Base-by-base conservation (phyloP, 2,329 filamentous ascomycete genomes). In the Fusarium newnesense region DNA sequence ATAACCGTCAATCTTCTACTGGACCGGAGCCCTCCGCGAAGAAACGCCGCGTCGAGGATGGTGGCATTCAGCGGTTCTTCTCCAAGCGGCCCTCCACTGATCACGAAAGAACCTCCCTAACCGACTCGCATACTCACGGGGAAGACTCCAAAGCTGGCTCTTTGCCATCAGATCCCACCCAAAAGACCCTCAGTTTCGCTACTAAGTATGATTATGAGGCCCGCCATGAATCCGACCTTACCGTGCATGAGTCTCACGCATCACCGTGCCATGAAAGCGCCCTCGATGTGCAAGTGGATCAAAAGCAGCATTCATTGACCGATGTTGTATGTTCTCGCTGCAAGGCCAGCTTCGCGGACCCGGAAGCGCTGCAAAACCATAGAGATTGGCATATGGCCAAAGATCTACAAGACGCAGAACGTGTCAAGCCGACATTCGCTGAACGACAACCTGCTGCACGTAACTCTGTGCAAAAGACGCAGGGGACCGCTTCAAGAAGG, bases 311-410 rank as follows among this genome's bases (percentile, higher is more conserved):
- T 74, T 77, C 79, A 76, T 80, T 82, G 71, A 80, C 78, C 42
- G 78, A 83, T 47, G 83, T 85, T 76, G 76, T 81, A 44, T 97
- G 94, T 81, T 79, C 85, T 56, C 89, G 90, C 70, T 97, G 95
- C 81, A 86, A 88, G 67, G 86, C 88, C 76, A 79, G 80, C n/a
- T 84, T 96, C 39, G 85, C 87, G 18, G 84, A 86, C 43, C 79
- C 84, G 32, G 89, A 92, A 63, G 87, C 88, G 75, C 79, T 90
- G 52, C 88, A 91, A 73, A 95, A 93, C 82, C 96, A 99, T 81
- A 87, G 92, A 60, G 96, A 99, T 81, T 98, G 95, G 92, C 96
- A 99, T 83, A 92, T 97, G 83, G 96, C 96, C 50, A 94, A 93
- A 83, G 93, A 96, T 76, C 86, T 99, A 36, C 92, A 95, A 73